Conservation (phyloP, 1,284 basidiomycete species). For the Coniophora puteana region DNA sequence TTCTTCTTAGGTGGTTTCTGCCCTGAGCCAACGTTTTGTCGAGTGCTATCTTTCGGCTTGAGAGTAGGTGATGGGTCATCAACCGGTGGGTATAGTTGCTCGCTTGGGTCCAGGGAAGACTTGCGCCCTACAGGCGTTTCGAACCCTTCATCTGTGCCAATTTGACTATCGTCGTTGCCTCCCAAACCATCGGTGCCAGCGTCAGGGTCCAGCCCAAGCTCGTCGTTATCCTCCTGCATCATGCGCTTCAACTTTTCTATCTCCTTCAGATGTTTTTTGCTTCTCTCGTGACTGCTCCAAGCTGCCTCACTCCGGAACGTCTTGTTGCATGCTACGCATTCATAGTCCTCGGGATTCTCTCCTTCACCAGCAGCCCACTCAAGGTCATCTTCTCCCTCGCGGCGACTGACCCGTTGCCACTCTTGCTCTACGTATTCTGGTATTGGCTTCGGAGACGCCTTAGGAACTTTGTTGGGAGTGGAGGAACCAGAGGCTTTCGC, state of each 20-base stretch:
- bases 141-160: too few species aligned
- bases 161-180: too few species aligned
- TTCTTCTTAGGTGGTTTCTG: too few species aligned
- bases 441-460: constrained; percentile 19
- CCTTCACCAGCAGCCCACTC: constrained; percentile 71
- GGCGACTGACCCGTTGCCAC: constrained; percentile 68
- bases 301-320: constrained; percentile 89
- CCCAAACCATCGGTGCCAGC: too few species aligned
- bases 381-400: constrained; percentile 49
- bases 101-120: too few species aligned
- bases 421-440: constrained; percentile 71
- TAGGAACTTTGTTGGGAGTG: constrained; percentile 18
- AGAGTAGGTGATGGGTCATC: too few species aligned
- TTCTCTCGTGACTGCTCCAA: constrained; percentile 96
- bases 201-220: constrained; percentile 43
- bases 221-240: constrained; percentile 77
- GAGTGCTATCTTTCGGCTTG: too few species aligned
- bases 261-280: constrained; percentile 92
- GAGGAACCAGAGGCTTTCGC: constrained; percentile 29
- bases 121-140: too few species aligned
- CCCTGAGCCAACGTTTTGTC: too few species aligned
- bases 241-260: constrained; percentile 71
- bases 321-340: constrained; percentile 96
- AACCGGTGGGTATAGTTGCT: too few species aligned
- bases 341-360: constrained; percentile 78